Conservation (phyloP, 2,329 filamentous ascomycete species). For the Xylaria sp. region DNA sequence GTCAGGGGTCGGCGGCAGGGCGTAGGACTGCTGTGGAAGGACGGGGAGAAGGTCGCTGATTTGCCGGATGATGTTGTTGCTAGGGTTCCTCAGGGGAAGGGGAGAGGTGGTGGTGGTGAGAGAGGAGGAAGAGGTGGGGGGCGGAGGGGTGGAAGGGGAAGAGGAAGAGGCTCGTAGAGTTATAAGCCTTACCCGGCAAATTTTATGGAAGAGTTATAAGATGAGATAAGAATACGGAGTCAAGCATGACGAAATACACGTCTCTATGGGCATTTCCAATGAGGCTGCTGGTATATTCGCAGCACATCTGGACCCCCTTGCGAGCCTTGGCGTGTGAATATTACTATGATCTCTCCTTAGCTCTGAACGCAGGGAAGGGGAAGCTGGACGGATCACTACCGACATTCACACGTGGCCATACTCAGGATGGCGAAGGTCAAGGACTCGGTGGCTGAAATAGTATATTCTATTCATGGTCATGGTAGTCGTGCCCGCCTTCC, state of each 20-base stretch:
- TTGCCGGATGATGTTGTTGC: conserved; percentile 70
- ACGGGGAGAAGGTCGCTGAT: conserved; percentile 74
- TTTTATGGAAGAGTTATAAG: no score
- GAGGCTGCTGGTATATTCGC: not conserved
- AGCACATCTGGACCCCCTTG: not conserved
- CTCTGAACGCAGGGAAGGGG: not conserved
- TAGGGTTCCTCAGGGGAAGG: conserved; percentile 61
- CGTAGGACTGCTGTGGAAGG: conserved; percentile 74
- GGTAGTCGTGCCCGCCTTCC: conserved; percentile 9
- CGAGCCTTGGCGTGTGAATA: not conserved
- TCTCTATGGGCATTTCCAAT: no score
- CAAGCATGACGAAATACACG: no score
- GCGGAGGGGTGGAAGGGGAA: conserved; percentile 39
- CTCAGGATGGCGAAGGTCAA: not conserved
- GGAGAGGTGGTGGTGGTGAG: conserved; percentile 49
- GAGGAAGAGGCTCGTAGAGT: conserved; percentile 26
- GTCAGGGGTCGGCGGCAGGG: conserved; percentile 72
- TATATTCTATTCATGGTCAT: conserved; percentile 10
- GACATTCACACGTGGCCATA: not conserved
- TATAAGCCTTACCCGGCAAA: not conserved
- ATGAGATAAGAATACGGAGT: no score
- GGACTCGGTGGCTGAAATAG: not conserved
- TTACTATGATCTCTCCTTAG: not conserved
- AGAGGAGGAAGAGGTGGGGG: conserved; percentile 49
- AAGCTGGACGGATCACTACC: not conserved